Evolutionary conservation across 2,329 filamentous ascomycete species (phyloP), one percentile per base, ranked within the genome.

Genomic region (Dactylellina haptotyla): DNA sequence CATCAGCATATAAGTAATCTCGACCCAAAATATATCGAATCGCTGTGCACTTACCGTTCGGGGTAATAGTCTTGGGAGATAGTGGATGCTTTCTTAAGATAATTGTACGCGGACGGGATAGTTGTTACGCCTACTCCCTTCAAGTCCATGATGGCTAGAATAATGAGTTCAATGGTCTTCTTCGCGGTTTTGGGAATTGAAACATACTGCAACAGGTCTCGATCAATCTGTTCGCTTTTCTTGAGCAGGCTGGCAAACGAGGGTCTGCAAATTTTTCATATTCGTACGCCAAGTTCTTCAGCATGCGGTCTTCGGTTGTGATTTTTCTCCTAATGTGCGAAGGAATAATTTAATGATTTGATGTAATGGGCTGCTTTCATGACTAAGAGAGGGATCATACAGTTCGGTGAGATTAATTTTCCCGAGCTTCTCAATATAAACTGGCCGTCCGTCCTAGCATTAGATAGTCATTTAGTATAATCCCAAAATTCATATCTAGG

Each of bases 51-150:
- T 30, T 66, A 75, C 71, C 95, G 91, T 86, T 99, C 95, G 5
- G 95, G 95, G 84, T 99, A 99, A 88, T 98, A 96, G 87, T 98
- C 97, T 84, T 98, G 95, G 76, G 92, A 96, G 83, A 99, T 91
- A 81, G 84, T 89, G 32, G 92, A 95, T 48, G 92, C 93, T 80
- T 90, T 87, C 79, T 88, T 88, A 77, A 99, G 87, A 84, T 97
- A 98, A 62, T 88, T 86, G 84, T 96, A 97, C 69, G 97, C 94
- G 75, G 90, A 90, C 75, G 88, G 86, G 45, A 92, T 89, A 83
- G 90, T 95, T 80, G 85, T 86, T 78, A 98, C 83, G 70, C 92
- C 92, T 23, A 99, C 93, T 75, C 93, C 93, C 85, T 97, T 97
- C 81, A 97, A 87, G 83, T 99, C 95, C 90, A 98, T 95, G 83